These are phyloP conservation scores for Monascus purpureus DNA, from an alignment of 495 filamentous ascomycete genomes.

Conservation along the genomic window DNA sequence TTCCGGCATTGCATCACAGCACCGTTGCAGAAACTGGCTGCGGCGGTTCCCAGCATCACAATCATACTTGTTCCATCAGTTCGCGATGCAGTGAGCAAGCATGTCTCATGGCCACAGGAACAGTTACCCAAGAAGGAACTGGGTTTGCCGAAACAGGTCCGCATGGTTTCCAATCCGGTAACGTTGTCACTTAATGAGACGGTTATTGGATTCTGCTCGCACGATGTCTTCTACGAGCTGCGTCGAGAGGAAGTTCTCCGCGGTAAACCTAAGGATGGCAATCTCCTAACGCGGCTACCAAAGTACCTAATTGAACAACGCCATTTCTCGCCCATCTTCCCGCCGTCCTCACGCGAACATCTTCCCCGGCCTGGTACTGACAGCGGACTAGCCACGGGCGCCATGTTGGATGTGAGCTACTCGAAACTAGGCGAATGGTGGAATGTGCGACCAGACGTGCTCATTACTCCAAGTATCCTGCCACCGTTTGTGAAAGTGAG, in stretches of 20 bases:
- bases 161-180: conserved; percentile 76
- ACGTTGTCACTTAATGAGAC: conserved; percentile 76
- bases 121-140: conserved; percentile 55
- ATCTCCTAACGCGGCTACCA: conserved; percentile 51
- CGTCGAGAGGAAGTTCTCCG: conserved; percentile 57
- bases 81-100: conserved; percentile 69
- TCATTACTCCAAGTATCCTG: conserved; percentile 71
- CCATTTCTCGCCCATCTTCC: conserved; percentile 81
- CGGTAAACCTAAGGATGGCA: conserved; percentile 38
- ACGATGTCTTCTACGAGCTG: conserved; percentile 73
- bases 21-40: conserved; percentile 48
- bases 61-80: conserved; percentile 76
- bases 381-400: conserved; percentile 49
- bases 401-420: conserved; percentile 70
- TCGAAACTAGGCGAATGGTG: conserved; percentile 84
- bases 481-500: conserved; percentile 76
- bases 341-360: conserved; percentile 50
- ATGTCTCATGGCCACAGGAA: conserved; percentile 88
- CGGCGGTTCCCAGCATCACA: conserved; percentile 57
- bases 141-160: conserved; percentile 58
- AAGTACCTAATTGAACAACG: conserved; percentile 73
- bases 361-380: conserved; percentile 48
- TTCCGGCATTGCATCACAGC: conserved; percentile 69
- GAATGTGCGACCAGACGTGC: conserved; percentile 67
- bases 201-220: conserved; percentile 61